Base-by-base conservation (phyloP, 805 yeast genomes). In the Myxozyma sirexii region DNA sequence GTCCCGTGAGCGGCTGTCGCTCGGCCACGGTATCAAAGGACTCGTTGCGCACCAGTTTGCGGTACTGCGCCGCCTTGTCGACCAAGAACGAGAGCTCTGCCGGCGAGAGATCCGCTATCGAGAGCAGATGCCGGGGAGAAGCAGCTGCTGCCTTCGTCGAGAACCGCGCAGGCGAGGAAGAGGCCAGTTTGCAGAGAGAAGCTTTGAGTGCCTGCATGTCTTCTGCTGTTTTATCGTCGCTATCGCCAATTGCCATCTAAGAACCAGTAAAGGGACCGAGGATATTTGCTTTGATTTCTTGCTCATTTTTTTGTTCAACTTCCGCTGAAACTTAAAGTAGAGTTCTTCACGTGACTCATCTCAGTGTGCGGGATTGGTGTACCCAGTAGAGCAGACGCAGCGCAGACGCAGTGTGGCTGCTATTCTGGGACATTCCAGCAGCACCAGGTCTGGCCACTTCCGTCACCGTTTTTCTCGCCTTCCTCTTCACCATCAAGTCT, bases 91-190 rank as follows among this genome's bases (percentile, higher is more conserved):
- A 72, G 62, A 94, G 84, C 74, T 94, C 99, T 23, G 80, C 75
- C 54, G 86, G 81, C 6, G 88, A 72, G 58, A 94, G 80, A 69
- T 91, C 96, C 24, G 88, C 83, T 68, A 91, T 94, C 27, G 90
- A 87, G 23, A 89, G 81, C 70, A 94, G 79, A 73, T 93, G 97
- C 73, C 96, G 83, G 26, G 81, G 76, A 4, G 53, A 5, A 15
- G 33, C 29, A 37, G 58, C n/a, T 10, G 42, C 17, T 19, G 46
- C 52, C 4, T 42, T 13, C n/a, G 43, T 17, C 39, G 47, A 8
- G n/a, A 47, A 37, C 21, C 53, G 56, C 21, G 52, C 35, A n/a
- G 38, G 43, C 19, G 65, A 31, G 29, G 50, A 13, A 31, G 60
- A 17, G 6, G 57, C 44, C 21, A 60, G 46, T 5, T 42, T 45